Evolutionary conservation across 1,284 basidiomycete genomes (phyloP).

Genomic region (Puccinia triticina): DNA sequence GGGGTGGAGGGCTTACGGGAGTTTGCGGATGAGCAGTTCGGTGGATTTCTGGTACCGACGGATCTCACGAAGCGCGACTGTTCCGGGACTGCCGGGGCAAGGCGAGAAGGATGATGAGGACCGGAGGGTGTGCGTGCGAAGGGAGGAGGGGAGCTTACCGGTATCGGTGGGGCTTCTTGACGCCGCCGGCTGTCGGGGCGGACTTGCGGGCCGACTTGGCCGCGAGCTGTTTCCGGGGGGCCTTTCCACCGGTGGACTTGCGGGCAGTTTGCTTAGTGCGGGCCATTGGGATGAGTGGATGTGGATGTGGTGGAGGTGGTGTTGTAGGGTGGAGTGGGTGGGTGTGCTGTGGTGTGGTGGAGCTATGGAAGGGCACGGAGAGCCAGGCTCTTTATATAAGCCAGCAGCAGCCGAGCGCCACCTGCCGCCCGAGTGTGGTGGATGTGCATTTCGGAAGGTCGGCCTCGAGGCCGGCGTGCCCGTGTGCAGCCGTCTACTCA

Average conservation of each 20-base stretch:
- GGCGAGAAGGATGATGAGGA: background rate
- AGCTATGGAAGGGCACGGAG: too few species aligned
- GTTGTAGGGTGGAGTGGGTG: background rate
- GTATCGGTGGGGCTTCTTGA: slow-evolving; percentile 60
- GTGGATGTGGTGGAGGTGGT: background rate
- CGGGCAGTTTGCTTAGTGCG: slow-evolving; percentile 67
- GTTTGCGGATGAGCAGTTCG: slow-evolving; percentile 63
- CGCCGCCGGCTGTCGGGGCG: slow-evolving; percentile 64
- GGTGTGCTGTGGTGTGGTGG: too few species aligned
- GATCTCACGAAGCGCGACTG: slow-evolving; percentile 58
- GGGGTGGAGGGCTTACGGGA: slow-evolving; percentile 54
- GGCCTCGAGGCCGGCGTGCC: too few species aligned
- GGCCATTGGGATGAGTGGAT: slow-evolving; percentile 21
- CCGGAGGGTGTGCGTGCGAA: too few species aligned
- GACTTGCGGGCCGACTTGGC: slow-evolving; percentile 65
- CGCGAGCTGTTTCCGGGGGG: slow-evolving; percentile 66
- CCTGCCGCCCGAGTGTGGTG: too few species aligned
- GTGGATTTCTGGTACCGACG: slow-evolving; percentile 61
- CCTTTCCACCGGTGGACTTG: slow-evolving; percentile 67
- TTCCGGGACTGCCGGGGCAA: slow-evolving; percentile 55
- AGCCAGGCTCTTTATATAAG: background rate
- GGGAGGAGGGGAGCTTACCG: slow-evolving; percentile 59
- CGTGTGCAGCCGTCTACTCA: too few species aligned
- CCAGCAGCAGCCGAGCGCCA: background rate
- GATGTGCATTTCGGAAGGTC: too few species aligned